Percentiles rank a stretch among this genome's conserved stretches.
phyloP scores from a whole-genome alignment of 768 basidiomycete species.

The Paxillus involutus region DNA sequence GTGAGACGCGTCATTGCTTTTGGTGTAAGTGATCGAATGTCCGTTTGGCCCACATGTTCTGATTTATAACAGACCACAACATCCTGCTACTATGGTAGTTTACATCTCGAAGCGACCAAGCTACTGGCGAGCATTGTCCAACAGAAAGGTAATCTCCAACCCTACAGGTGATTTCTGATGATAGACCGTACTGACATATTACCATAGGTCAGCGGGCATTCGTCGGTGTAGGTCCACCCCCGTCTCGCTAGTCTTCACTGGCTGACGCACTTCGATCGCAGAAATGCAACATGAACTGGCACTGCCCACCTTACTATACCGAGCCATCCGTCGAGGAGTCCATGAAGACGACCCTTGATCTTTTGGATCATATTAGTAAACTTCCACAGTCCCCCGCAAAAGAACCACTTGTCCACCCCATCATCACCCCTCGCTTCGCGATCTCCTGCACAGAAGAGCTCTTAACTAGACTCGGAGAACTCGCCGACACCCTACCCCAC shows the following conservation, averaged over 20 bases:
- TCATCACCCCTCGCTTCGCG: slow-evolving; percentile 95
- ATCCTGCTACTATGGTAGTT: slow-evolving; percentile 85
- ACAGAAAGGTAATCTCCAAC: slow-evolving; percentile 45
- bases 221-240: slow-evolving; percentile 62
- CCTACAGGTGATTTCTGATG: neutral
- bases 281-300: slow-evolving; percentile 50
- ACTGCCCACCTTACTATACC: slow-evolving; percentile 68
- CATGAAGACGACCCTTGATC: slow-evolving; percentile 54
- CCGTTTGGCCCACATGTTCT: slow-evolving; percentile 2
- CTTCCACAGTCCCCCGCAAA: slow-evolving; percentile 39
- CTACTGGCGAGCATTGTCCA: slow-evolving; percentile 75
- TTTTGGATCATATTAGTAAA: slow-evolving; percentile 69
- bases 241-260: neutral
- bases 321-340: slow-evolving; percentile 63
- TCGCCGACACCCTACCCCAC: slow-evolving; percentile 57
- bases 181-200: slow-evolving; percentile 8
- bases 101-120: slow-evolving; percentile 82
- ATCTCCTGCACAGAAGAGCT: slow-evolving; percentile 81
- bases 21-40: slow-evolving; percentile 56
- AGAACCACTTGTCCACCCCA: slow-evolving; percentile 77
- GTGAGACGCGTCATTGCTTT: slow-evolving; percentile 68
- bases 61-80: slow-evolving; percentile 71
- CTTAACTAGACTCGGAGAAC: slow-evolving; percentile 54
- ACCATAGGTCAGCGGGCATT: slow-evolving; percentile 77
- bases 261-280: slow-evolving; percentile 11